phyloP scores from a whole-genome alignment of 768 basidiomycete species.

The Hygrocybe punicea region DNA sequence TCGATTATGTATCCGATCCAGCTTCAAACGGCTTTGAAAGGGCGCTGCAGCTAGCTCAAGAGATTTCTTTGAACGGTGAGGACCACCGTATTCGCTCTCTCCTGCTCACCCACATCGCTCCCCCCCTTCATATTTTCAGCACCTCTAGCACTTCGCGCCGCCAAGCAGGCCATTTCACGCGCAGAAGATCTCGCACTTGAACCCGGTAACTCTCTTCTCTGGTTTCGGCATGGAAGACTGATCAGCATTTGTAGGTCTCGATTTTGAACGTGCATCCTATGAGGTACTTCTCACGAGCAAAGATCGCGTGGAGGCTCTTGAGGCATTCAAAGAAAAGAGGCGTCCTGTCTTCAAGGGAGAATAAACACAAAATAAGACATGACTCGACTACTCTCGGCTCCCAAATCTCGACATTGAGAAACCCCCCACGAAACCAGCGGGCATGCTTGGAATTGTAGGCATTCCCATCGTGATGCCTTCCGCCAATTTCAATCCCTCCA shows the following conservation, averaged over 20 bases:
- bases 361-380: conserved; percentile 39
- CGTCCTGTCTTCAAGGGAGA: conserved; percentile 77
- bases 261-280: conserved; percentile 85
- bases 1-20: conserved; percentile 74
- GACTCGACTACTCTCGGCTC: conserved; percentile 31
- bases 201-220: conserved; percentile 44
- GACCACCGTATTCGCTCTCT: neutral
- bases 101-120: neutral
- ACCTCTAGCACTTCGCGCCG: conserved; percentile 81
- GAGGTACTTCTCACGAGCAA: conserved; percentile 69
- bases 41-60: conserved; percentile 63
- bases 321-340: conserved; percentile 84
- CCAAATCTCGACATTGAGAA: conserved; percentile 49
- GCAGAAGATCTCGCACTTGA: conserved; percentile 78
- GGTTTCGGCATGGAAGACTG: neutral
- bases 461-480: conserved; percentile 60
- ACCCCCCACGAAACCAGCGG: conserved; percentile 49
- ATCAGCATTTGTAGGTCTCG: conserved; percentile 55
- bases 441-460: conserved; percentile 47
- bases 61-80: conserved; percentile 65
- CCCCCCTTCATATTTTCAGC: too few species aligned
- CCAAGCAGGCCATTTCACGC: conserved; percentile 80
- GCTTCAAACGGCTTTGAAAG: conserved; percentile 61
- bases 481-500: conserved; percentile 62
- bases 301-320: conserved; percentile 79